phyloP scores from a whole-genome alignment of 768 basidiomycete species.

The Rickenella mellea region DNA sequence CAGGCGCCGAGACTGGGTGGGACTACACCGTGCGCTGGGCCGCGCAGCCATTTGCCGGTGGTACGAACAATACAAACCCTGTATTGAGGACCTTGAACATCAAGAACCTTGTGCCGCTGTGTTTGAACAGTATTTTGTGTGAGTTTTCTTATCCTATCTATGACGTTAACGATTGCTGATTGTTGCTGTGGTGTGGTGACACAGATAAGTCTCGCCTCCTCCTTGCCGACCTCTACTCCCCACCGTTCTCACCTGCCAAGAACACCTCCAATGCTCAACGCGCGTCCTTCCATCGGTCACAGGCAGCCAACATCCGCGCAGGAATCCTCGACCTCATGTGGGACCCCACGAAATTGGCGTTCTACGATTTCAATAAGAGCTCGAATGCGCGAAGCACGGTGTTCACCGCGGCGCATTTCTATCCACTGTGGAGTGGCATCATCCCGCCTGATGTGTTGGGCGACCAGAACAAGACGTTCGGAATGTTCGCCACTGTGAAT shows the following conservation, averaged over 20 bases:
- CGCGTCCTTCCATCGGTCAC: constrained; percentile 39
- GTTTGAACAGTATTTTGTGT: constrained; percentile 83
- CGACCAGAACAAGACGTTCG: constrained; percentile 52
- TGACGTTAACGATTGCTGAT: constrained; percentile 3
- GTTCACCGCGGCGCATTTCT: constrained; percentile 72
- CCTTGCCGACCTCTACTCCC: constrained; percentile 48
- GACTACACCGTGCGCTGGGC: constrained; percentile 34
- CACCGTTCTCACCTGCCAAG: constrained; percentile 16
- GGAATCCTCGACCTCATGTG: constrained; percentile 84
- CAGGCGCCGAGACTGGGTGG: constrained; percentile 74
- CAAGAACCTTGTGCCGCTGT: constrained; percentile 57
- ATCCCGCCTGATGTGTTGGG: constrained; percentile 60
- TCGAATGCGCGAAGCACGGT: constrained; percentile 52
- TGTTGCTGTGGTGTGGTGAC: neutral
- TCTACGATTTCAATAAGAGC: constrained; percentile 84
- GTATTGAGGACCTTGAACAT: constrained; percentile 67
- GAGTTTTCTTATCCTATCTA: constrained; percentile 20
- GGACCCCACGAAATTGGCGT: constrained; percentile 74
- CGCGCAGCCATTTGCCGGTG: constrained; percentile 28
- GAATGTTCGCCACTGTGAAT: constrained; percentile 65
- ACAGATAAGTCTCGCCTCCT: constrained; percentile 55
- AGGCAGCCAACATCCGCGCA: constrained; percentile 47
- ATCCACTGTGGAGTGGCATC: constrained; percentile 83
- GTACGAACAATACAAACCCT: constrained; percentile 33
- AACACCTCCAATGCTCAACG: constrained; percentile 24